phyloP scores from a whole-genome alignment of 805 yeast genomes.

The Zygoascus tannicola region DNA sequence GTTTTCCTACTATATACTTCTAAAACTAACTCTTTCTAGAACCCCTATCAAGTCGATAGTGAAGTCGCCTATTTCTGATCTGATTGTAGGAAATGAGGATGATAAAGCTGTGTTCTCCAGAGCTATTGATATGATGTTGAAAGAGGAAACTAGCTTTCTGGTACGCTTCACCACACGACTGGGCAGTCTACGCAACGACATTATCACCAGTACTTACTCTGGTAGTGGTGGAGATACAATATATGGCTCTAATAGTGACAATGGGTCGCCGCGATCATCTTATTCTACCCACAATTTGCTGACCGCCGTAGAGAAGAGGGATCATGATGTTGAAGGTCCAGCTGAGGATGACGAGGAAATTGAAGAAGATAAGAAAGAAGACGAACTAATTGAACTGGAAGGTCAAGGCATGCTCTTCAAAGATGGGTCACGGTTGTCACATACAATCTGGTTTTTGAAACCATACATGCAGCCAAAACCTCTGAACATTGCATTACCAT shows the following conservation, averaged over 20 bases:
- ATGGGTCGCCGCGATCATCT: not conserved
- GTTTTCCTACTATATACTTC: not conserved
- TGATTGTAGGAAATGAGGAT: constrained; percentile 54
- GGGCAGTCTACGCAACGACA: constrained; percentile 5
- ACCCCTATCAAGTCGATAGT: constrained; percentile 48
- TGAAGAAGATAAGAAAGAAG: constrained; percentile 7
- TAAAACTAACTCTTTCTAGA: too few relatives aligned
- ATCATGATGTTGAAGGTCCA: too few relatives aligned
- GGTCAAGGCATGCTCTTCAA: constrained; percentile 89
- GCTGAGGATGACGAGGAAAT: not conserved
- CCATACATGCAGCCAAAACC: constrained; percentile 59
- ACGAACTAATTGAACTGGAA: constrained; percentile 51
- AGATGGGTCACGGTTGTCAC: constrained; percentile 54
- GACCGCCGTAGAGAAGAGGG: too few relatives aligned
- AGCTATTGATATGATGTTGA: constrained; percentile 61
- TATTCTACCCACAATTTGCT: too few relatives aligned
- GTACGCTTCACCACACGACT: constrained; percentile 53
- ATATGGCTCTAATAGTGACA: not conserved
- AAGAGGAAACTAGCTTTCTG: constrained; percentile 67
- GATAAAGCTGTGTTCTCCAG: constrained; percentile 61
- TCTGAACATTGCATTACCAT: constrained; percentile 60
- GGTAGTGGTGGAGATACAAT: not conserved
- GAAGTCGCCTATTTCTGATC: constrained; percentile 46
- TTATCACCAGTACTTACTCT: not conserved
- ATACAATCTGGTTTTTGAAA: constrained; percentile 88